These are phyloP conservation scores for Psilocybe sp. DNA, from an alignment of 768 basidiomycete species.

Conservation along the genomic window DNA sequence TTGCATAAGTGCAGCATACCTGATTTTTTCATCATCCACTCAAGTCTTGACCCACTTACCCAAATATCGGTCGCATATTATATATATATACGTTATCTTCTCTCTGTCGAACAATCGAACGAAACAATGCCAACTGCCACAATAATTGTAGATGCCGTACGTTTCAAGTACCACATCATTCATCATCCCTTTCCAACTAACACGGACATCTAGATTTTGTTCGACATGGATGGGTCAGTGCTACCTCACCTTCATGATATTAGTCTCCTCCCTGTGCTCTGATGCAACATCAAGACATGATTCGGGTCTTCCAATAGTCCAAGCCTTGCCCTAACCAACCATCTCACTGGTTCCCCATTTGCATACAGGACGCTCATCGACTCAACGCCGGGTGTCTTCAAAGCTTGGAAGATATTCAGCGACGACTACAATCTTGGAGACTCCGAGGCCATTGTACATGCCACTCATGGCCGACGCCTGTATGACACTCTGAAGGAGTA, in stretches of 20 bases:
- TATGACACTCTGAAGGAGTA: slow-evolving; percentile 72
- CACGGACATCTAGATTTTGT: slow-evolving; percentile 45
- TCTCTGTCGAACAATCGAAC: neutral
- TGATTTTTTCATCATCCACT: too few relatives aligned
- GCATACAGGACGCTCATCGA: slow-evolving; percentile 65
- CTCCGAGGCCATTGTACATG: slow-evolving; percentile 43
- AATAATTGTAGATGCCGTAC: slow-evolving; percentile 52
- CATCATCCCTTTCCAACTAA: neutral
- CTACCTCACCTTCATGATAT: neutral
- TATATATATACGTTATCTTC: neutral
- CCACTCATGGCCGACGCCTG: slow-evolving; percentile 74
- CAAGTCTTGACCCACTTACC: too few relatives aligned
- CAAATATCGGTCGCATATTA: neutral
- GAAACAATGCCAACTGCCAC: slow-evolving; percentile 26
- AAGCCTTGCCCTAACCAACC: neutral
- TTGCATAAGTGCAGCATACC: too few relatives aligned
- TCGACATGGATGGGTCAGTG: slow-evolving; percentile 68
- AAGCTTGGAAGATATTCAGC: slow-evolving; percentile 73
- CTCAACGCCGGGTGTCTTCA: slow-evolving; percentile 80
- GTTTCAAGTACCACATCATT: slow-evolving; percentile 16
- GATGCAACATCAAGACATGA: neutral
- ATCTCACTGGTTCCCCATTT: neutral
- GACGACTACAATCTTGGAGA: slow-evolving; percentile 57
- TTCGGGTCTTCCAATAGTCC: neutral
- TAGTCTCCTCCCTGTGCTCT: neutral